These are phyloP conservation scores for Ambrosia artemisiifolia DNA, from an alignment of 129 eudicot species.

Conservation along the genomic window DNA sequence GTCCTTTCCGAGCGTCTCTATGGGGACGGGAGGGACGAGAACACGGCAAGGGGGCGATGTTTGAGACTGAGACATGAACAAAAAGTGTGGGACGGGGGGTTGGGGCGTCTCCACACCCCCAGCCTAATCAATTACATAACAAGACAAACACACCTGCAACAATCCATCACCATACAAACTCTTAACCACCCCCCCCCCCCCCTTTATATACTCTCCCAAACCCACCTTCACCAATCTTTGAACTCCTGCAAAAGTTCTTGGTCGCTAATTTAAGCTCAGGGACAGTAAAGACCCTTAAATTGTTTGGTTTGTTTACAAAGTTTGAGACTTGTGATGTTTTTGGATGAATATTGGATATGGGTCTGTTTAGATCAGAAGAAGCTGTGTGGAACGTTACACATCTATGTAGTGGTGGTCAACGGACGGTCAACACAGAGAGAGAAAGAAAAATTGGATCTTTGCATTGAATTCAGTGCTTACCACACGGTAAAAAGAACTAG, in stretches of 20 bases:
- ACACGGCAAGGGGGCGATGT: no score
- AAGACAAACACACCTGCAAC: not conserved
- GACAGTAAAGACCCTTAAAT: conserved; percentile 48
- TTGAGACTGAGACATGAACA: no score
- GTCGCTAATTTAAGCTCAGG: conserved; percentile 61
- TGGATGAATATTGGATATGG: not conserved
- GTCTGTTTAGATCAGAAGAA: not conserved
- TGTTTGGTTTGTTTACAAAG: conserved; percentile 42
- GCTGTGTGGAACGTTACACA: conserved; percentile 1
- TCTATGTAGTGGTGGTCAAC: no score
- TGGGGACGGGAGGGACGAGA: no score
- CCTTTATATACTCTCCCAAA: conserved; percentile 72
- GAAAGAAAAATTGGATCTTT: no score
- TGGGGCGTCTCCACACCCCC: no score
- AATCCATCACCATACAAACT: not conserved
- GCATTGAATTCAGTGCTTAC: no score
- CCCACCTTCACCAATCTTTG: conserved; percentile 76
- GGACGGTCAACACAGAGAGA: no score
- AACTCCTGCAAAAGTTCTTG: conserved; percentile 39
- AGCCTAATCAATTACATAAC: no score
- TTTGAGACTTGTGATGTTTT: conserved; percentile 17
- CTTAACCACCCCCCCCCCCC: conserved; percentile 42
- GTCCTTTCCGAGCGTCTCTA: no score
- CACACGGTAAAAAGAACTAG: no score
- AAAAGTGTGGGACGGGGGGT: no score